Percentiles rank a stretch among this genome's conserved stretches.
Conservation (phyloP, 2,329 filamentous ascomycete genomes). For the Orbilia javanica region DNA sequence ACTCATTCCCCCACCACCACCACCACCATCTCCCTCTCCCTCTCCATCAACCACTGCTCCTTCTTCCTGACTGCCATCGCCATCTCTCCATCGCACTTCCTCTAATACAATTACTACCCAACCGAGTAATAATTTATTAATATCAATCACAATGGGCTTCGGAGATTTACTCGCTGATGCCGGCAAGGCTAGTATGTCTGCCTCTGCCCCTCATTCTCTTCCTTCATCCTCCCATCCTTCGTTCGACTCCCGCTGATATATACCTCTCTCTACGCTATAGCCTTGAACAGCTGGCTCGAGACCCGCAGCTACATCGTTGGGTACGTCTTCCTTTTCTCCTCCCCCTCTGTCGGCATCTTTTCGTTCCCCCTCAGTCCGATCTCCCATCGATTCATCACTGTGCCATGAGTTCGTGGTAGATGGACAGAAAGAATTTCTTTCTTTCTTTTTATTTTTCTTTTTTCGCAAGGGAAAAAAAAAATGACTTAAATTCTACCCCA, state of each 20-base stretch:
- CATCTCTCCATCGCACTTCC: neutral
- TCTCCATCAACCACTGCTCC: neutral
- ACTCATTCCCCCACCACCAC: slow-evolving; percentile 27
- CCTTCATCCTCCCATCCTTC: slow-evolving; percentile 20
- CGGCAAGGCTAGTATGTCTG: slow-evolving; percentile 71
- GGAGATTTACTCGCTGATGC: slow-evolving; percentile 76
- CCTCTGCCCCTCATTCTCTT: slow-evolving; percentile 62
- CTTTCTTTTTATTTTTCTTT: too few relatives aligned
- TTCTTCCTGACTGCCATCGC: neutral
- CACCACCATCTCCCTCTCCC: neutral
- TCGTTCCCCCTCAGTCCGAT: slow-evolving; percentile 11
- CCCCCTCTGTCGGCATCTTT: too few relatives aligned
- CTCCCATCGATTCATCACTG: slow-evolving; percentile 78
- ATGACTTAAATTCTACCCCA: neutral
- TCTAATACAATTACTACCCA: neutral
- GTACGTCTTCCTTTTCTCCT: slow-evolving; percentile 70
- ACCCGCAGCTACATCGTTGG: slow-evolving; percentile 85
- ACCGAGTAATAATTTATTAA: slow-evolving; percentile 26
- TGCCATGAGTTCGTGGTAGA: too few relatives aligned
- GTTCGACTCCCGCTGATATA: slow-evolving; percentile 7
- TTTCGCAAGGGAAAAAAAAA: slow-evolving; percentile 69
- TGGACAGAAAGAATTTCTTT: too few relatives aligned
- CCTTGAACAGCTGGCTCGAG: slow-evolving; percentile 78
- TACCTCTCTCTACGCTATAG: slow-evolving; percentile 45
- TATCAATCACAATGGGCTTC: slow-evolving; percentile 74